Conservation (phyloP, 2,329 filamentous ascomycete species). For the Leptographium flavum region DNA sequence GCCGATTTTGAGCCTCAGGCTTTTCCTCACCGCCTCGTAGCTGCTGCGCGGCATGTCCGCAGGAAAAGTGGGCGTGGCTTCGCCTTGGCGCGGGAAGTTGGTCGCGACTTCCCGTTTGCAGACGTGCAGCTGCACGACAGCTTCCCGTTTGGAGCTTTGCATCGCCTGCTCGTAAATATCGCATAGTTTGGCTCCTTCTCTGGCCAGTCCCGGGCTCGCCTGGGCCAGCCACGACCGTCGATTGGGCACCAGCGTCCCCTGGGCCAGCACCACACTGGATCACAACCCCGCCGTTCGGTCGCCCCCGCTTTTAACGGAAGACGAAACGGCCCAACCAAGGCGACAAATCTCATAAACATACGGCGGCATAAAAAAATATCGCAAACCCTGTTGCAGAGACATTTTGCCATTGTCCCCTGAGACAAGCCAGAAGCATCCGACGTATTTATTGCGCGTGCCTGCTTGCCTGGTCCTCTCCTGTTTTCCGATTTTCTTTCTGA, state of each 20-base stretch:
- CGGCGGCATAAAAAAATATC: constrained; percentile 1
- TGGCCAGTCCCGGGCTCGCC: no score
- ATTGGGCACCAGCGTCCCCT: no score
- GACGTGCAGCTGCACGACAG: neutral
- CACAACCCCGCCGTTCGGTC: neutral
- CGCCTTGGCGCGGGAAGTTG: neutral
- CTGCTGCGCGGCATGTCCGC: neutral
- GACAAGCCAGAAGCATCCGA: neutral
- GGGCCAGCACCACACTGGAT: neutral
- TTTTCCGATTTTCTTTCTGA: neutral
- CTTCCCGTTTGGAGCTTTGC: no score
- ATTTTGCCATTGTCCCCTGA: neutral
- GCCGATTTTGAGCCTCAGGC: neutral
- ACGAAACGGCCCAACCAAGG: neutral
- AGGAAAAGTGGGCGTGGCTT: neutral
- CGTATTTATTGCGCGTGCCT: neutral
- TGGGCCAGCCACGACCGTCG: no score
- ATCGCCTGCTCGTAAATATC: no score
- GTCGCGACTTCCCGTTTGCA: neutral
- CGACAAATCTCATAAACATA: neutral
- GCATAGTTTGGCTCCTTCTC: no score
- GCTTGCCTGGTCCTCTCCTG: neutral
- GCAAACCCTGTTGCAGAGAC: neutral
- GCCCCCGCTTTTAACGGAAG: neutral
- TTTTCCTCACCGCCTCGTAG: neutral